Conservation (phyloP, 2,329 filamentous ascomycete genomes). For the Ophiostoma pallidulum region DNA sequence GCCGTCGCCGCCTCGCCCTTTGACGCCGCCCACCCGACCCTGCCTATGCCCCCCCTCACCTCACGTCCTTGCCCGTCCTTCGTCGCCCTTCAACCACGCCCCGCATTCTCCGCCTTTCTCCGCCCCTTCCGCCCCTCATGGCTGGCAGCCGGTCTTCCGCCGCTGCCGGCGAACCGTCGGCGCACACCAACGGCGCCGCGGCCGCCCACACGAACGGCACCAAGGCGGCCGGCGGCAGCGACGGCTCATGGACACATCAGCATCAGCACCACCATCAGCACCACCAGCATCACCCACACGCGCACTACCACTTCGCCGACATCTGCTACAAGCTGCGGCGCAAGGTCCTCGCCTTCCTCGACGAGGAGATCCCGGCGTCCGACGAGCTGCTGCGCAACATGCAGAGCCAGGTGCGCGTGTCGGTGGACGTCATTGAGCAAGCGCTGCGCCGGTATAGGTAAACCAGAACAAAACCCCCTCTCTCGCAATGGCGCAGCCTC, state of each 20-base stretch:
- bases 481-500: constrained; percentile 98
- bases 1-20: no score
- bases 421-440: constrained; percentile 64
- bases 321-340: constrained; percentile 45
- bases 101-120: no score
- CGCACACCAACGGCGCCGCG: background rate
- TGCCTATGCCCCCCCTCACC: no score
- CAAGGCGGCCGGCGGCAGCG: no score
- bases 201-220: constrained; percentile 1
- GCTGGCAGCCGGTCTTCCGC: background rate
- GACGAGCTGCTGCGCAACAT: constrained; percentile 51
- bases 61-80: no score
- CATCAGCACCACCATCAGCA: background rate
- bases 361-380: constrained; percentile 38
- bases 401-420: constrained; percentile 64
- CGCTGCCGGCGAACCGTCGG: background rate
- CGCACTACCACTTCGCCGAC: constrained; percentile 19
- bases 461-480: constrained; percentile 67
- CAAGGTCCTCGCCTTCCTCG: constrained; percentile 58
- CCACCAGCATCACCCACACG: background rate
- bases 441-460: constrained; percentile 69
- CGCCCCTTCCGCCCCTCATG: background rate
- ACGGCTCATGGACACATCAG: no score
- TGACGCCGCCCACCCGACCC: no score
- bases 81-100: no score